Evolutionary conservation across 2,329 filamentous ascomycete species (phyloP).

Genomic region (Fusarium sp.): DNA sequence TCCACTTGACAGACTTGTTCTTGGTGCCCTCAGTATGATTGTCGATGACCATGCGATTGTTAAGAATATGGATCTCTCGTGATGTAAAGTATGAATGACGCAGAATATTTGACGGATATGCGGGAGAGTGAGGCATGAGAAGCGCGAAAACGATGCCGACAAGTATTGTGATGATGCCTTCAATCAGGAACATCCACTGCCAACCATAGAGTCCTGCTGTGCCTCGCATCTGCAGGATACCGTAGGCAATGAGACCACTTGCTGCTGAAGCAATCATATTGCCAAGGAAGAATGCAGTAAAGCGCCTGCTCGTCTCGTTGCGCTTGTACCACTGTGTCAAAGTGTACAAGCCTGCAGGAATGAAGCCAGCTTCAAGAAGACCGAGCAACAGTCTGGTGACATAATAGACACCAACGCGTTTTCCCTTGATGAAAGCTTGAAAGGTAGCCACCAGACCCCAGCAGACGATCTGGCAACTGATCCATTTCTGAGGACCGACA

Average conservation of each 20-base stretch:
- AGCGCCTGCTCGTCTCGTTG: conserved; percentile 56
- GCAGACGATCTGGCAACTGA: conserved; percentile 45
- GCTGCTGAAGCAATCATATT: conserved; percentile 55
- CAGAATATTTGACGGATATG: conserved; percentile 10
- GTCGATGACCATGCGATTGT: conserved; percentile 5
- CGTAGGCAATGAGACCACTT: conserved; percentile 56
- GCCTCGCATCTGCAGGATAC: conserved; percentile 43
- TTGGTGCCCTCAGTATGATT: background rate
- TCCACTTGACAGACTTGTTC: background rate
- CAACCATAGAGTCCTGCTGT: conserved; percentile 54
- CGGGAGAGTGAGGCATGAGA: conserved; percentile 14
- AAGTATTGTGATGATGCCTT: conserved; percentile 48
- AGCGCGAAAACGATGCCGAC: conserved; percentile 45
- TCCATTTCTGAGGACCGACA: conserved; percentile 57
- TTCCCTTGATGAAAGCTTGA: conserved; percentile 48
- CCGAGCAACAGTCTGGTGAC: conserved; percentile 50
- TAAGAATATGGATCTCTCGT: conserved; percentile 14
- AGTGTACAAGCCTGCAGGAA: conserved; percentile 59
- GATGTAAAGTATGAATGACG: conserved; percentile 19
- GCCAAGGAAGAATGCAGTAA: conserved; percentile 58
- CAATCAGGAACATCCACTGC: conserved; percentile 58
- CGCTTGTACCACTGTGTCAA: conserved; percentile 60
- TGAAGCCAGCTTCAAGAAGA: conserved; percentile 56
- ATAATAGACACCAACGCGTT: conserved; percentile 44
- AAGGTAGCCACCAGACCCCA: conserved; percentile 50